Conservation (phyloP, 2,329 filamentous ascomycete genomes). For the Penicillium italicum region DNA sequence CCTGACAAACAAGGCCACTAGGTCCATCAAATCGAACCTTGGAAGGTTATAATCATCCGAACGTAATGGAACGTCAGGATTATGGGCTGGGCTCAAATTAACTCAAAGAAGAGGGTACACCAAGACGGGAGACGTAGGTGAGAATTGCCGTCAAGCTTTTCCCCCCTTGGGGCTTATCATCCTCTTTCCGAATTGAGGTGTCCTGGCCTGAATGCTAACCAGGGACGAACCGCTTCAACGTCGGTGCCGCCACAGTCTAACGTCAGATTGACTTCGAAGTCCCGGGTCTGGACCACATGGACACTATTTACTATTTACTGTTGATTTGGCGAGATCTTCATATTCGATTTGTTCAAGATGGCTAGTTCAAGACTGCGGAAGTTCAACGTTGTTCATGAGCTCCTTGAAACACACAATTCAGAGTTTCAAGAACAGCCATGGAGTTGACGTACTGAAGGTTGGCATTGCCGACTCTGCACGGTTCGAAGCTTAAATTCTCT, state of each 20-base stretch:
- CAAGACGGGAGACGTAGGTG: neutral
- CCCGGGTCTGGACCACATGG: conserved; percentile 16
- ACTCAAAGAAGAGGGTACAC: neutral
- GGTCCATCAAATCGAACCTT: neutral
- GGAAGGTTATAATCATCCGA: conserved; percentile 11
- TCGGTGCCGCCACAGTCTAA: conserved; percentile 16
- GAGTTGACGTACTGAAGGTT: neutral
- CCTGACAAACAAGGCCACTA: neutral
- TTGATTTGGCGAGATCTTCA: neutral
- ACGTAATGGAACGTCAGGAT: conserved; percentile 28
- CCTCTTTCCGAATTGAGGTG: conserved; percentile 11
- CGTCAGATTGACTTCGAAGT: conserved; percentile 26
- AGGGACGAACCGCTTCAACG: conserved; percentile 12
- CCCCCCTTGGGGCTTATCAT: conserved; percentile 11
- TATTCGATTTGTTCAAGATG: neutral
- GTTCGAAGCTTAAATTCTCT: neutral
- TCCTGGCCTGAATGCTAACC: conserved; percentile 10
- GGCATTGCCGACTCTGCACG: neutral
- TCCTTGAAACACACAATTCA: neutral
- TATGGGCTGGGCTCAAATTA: conserved; percentile 5
- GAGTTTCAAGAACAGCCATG: neutral
- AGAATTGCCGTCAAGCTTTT: conserved; percentile 17
- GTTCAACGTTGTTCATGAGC: neutral
- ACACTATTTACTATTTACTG: neutral
- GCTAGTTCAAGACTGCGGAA: neutral